Conservation (phyloP, 2,329 filamentous ascomycete genomes). For the Botrytis galanthina region DNA sequence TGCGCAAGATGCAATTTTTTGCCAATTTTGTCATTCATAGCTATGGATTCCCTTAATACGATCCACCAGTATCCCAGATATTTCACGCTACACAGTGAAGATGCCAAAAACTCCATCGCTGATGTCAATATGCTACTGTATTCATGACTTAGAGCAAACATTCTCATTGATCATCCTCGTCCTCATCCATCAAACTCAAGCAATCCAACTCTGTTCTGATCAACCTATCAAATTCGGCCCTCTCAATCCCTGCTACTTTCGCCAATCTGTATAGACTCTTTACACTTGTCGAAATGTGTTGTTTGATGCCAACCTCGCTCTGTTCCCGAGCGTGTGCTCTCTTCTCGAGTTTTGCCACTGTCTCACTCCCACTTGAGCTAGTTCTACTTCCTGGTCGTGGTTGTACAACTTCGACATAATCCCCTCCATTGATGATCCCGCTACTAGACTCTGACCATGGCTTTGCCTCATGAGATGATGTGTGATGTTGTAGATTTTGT, state of each 20-base stretch:
- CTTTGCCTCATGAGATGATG: slow-evolving; percentile 12
- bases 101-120: slow-evolving; percentile 4
- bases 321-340: slow-evolving; percentile 55
- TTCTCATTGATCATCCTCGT: slow-evolving; percentile 29
- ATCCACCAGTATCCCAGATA: neutral
- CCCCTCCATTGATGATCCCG: slow-evolving; percentile 31
- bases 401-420: slow-evolving; percentile 45
- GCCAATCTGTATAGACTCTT: slow-evolving; percentile 74
- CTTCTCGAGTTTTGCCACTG: slow-evolving; percentile 56
- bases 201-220: slow-evolving; percentile 70
- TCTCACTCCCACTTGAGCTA: slow-evolving; percentile 53
- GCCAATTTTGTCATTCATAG: neutral
- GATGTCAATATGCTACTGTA: neutral
- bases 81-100: neutral
- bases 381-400: slow-evolving; percentile 59
- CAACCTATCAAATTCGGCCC: slow-evolving; percentile 71
- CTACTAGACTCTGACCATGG: slow-evolving; percentile 18
- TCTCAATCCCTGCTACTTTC: slow-evolving; percentile 67
- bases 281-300: slow-evolving; percentile 74
- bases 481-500: slow-evolving; percentile 29
- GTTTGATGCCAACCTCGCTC: slow-evolving; percentile 71
- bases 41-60: neutral
- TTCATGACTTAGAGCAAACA: neutral
- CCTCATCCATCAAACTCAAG: slow-evolving; percentile 64
- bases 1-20: neutral